Percentiles rank a stretch among this genome's conserved stretches.
phyloP scores from a whole-genome alignment of 805 yeast species.

The Kluyveromyces aestuarii region DNA sequence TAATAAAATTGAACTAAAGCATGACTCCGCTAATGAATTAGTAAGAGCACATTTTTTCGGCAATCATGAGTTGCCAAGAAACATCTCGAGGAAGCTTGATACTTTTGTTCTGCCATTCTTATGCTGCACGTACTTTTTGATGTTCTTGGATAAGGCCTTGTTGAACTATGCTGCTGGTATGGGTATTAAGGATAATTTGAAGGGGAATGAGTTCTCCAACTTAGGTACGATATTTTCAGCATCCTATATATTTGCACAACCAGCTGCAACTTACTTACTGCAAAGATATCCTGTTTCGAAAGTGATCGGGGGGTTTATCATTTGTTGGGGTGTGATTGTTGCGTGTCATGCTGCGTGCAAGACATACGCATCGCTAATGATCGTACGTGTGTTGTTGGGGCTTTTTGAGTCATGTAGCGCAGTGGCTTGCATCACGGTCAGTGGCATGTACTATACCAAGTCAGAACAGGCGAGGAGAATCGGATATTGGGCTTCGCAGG shows the following conservation, averaged over 20 bases:
- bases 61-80: constrained; percentile 12
- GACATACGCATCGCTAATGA: constrained; percentile 44
- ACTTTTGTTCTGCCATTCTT: constrained; percentile 38
- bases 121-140: constrained; percentile 46
- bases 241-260: constrained; percentile 46
- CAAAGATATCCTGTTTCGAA: constrained; percentile 48
- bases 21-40: constrained; percentile 2
- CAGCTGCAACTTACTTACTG: constrained; percentile 37
- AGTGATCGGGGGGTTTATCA: constrained; percentile 37
- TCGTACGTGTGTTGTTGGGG: constrained; percentile 46
- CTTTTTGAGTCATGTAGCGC: constrained; percentile 47
- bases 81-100: constrained; percentile 36
- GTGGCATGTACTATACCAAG: constrained; percentile 55
- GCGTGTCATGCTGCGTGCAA: constrained; percentile 45
- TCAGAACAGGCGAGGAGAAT: constrained; percentile 43
- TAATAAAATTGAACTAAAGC: constrained; percentile 6
- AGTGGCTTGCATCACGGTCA: constrained; percentile 47
- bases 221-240: constrained; percentile 46
- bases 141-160: constrained; percentile 51
- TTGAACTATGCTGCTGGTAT: constrained; percentile 54
- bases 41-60: constrained; percentile 17
- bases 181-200: constrained; percentile 46
- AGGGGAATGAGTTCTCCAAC: constrained; percentile 41
- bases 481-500: constrained; percentile 49
- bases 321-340: constrained; percentile 46